Percentiles rank a stretch among this genome's conserved stretches.
These are phyloP conservation scores for Hyaloscypha bicolor DNA, from an alignment of 495 filamentous ascomycete genomes.

Conservation along the genomic window DNA sequence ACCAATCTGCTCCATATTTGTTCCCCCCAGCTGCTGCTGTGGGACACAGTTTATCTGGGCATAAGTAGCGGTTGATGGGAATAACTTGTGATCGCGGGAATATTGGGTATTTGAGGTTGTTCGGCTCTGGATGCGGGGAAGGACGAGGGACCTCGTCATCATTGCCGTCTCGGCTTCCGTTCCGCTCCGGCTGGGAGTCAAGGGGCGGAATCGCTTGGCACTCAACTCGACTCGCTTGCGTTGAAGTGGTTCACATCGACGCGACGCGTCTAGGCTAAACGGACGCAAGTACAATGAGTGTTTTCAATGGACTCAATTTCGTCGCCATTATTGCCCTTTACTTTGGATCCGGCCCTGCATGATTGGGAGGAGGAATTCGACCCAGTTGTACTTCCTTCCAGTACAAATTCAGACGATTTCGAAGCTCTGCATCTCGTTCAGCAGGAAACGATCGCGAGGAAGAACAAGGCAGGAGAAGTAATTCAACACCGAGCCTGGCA, in stretches of 20 bases:
- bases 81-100: conserved; percentile 30
- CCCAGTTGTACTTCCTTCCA: conserved; percentile 6
- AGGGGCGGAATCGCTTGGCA: not conserved
- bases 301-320: conserved; percentile 26
- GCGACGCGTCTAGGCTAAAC: conserved; percentile 10
- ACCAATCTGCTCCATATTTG: conserved; percentile 17
- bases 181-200: not conserved
- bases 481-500: conserved; percentile 67
- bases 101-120: conserved; percentile 10
- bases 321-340: conserved; percentile 21
- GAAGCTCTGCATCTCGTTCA: conserved; percentile 56
- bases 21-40: not conserved
- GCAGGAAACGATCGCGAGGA: conserved; percentile 50
- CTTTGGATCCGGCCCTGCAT: conserved; percentile 23
- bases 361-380: conserved; percentile 23
- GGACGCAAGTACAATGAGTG: not conserved
- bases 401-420: conserved; percentile 56
- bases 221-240: not conserved
- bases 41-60: not conserved
- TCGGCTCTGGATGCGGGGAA: conserved; percentile 4
- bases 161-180: not conserved
- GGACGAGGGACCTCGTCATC: conserved; percentile 1
- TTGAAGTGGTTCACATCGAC: conserved; percentile 12
- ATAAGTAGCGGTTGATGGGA: conserved; percentile 32
- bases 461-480: conserved; percentile 54